Conservation (phyloP, 1,139 yeast genomes). For the Magnusiomyces paraingens region DNA sequence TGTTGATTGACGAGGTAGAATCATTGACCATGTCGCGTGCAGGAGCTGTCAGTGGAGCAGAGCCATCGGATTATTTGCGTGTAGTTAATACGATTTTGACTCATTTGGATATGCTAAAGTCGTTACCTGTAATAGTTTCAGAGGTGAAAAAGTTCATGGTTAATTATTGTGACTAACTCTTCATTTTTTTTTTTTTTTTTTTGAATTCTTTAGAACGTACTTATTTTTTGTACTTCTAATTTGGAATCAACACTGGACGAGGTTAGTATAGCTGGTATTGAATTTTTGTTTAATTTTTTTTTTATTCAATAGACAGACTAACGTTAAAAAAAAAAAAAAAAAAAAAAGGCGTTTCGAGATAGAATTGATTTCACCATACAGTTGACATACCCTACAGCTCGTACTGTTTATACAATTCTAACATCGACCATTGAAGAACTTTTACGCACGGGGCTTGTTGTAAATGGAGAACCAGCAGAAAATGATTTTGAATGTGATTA, state of each 20-base stretch:
- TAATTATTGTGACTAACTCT: too few species aligned
- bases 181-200: too few species aligned
- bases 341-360: constrained; percentile 2
- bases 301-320: too few species aligned
- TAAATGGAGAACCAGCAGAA: background rate
- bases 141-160: too few species aligned
- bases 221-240: constrained; percentile 3
- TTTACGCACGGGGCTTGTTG: background rate
- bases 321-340: too few species aligned
- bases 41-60: background rate
- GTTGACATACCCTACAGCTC: background rate
- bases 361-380: constrained; percentile 1
- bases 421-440: constrained; percentile 1
- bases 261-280: background rate
- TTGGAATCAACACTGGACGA: constrained; percentile 4
- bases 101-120: constrained; percentile 2
- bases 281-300: background rate
- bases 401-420: background rate
- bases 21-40: constrained; percentile 4
- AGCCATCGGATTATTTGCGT: constrained; percentile 3
- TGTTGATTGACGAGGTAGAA: constrained; percentile 4
- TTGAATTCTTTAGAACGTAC: constrained; percentile 1
- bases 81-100: constrained; percentile 5
- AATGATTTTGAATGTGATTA: background rate
- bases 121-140: background rate